Conservation (phyloP, 345 rosid genomes). For the Gossypium anomalum region DNA sequence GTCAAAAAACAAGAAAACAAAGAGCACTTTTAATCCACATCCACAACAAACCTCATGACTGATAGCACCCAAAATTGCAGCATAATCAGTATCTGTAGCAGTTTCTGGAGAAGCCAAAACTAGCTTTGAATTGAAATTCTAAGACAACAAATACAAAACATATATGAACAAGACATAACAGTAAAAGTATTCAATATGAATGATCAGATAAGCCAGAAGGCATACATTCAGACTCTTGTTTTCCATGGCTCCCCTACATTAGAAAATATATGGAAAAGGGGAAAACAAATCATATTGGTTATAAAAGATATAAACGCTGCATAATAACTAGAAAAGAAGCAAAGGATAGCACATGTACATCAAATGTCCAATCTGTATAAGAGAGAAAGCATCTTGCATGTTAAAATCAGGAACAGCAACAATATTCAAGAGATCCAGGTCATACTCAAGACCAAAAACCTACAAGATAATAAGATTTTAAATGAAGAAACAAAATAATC, state of each 20-base stretch:
- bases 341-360: not conserved
- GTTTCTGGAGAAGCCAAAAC: conserved; percentile 98
- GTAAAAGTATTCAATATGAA: not conserved
- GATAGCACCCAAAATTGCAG: conserved; percentile 94
- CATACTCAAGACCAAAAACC: conserved; percentile 98
- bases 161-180: conserved; percentile 12
- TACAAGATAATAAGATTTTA: conserved; percentile 25
- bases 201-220: conserved; percentile 6
- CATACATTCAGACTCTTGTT: conserved; percentile 96
- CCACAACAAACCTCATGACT: conserved; percentile 82
- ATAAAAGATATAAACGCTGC: not conserved
- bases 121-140: conserved; percentile 97
- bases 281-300: not conserved
- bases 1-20: not conserved
- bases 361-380: not conserved
- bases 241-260: conserved; percentile 98
- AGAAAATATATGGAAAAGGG: not conserved
- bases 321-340: not conserved
- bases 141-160: conserved; percentile 26
- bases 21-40: not conserved
- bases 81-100: conserved; percentile 92
- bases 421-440: conserved; percentile 96
- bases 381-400: conserved; percentile 55
- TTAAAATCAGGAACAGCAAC: conserved; percentile 98
- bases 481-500: conserved; percentile 14